phyloP scores from a whole-genome alignment of 208 protist genomes.

The Jaenimonas drosophilae region DNA sequence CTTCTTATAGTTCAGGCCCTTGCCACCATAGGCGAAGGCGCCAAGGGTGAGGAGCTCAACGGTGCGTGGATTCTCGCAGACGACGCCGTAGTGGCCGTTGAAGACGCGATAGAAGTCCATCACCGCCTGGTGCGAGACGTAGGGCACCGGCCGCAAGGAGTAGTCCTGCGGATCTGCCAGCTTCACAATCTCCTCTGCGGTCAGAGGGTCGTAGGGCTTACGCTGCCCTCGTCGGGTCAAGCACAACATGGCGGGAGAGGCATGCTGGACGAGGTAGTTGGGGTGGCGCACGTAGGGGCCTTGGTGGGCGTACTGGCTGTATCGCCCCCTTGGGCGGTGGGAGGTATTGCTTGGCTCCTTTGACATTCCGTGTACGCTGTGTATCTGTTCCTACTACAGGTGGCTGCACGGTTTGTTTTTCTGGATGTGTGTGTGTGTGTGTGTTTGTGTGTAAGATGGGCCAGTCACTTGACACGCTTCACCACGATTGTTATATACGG shows the following conservation, averaged over 20 bases:
- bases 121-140: conserved; percentile 58
- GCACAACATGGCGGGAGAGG: conserved; percentile 49
- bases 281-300: conserved; percentile 1
- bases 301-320: conserved; percentile 7
- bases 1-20: too few species aligned
- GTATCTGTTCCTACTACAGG: too few species aligned
- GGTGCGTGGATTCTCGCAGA: too few species aligned
- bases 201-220: conserved; percentile 48
- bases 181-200: conserved; percentile 22
- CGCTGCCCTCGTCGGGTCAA: conserved; percentile 41
- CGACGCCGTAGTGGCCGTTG: conserved; percentile 55
- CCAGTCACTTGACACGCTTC: neutral
- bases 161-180: conserved; percentile 46
- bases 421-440: neutral
- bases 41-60: conserved; percentile 6
- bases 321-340: too few species aligned
- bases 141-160: conserved; percentile 36
- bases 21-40: neutral
- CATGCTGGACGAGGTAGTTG: conserved; percentile 56
- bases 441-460: neutral
- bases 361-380: too few species aligned
- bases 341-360: too few species aligned
- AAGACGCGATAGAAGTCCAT: conserved; percentile 68
- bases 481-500: too few species aligned
- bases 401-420: neutral